phyloP scores from a whole-genome alignment of 106 monocot genomes.

The Dendrobium nobile region DNA sequence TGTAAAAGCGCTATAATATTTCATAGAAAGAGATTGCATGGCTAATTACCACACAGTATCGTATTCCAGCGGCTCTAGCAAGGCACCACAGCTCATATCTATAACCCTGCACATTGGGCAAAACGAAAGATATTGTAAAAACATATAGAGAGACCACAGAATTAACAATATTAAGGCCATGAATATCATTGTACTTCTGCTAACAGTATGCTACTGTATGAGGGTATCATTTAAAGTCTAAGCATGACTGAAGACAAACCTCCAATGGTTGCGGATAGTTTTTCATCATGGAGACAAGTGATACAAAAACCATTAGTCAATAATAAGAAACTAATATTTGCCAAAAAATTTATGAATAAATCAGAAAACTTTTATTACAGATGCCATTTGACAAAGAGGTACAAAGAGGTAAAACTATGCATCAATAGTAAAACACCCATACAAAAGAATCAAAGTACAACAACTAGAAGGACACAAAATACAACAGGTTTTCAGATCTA shows the following conservation, averaged over 20 bases:
- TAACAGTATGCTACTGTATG: background rate
- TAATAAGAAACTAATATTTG: too few species aligned
- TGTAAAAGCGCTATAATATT: background rate
- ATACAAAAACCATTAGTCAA: background rate
- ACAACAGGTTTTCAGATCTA: background rate
- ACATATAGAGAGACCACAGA: background rate
- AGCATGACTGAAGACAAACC: background rate
- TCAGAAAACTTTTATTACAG: background rate
- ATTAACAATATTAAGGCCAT: background rate
- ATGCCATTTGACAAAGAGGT: background rate
- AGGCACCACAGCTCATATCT: conserved; percentile 99
- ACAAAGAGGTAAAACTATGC: background rate
- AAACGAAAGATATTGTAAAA: background rate
- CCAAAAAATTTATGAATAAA: background rate
- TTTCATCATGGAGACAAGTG: background rate
- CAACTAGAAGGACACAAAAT: background rate
- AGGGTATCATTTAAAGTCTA: background rate
- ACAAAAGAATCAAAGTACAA: background rate
- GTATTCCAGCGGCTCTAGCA: conserved; percentile 88
- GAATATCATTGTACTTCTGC: background rate
- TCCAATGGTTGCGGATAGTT: background rate
- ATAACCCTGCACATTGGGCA: conserved; percentile 59
- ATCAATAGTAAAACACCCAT: background rate
- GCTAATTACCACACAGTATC: conserved; percentile 92
- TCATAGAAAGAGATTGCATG: background rate